Evolutionary conservation across 192 early-diverging fungal species (phyloP), one percentile per base, ranked within the genome.

Genomic region (Phycomyces nitens): DNA sequence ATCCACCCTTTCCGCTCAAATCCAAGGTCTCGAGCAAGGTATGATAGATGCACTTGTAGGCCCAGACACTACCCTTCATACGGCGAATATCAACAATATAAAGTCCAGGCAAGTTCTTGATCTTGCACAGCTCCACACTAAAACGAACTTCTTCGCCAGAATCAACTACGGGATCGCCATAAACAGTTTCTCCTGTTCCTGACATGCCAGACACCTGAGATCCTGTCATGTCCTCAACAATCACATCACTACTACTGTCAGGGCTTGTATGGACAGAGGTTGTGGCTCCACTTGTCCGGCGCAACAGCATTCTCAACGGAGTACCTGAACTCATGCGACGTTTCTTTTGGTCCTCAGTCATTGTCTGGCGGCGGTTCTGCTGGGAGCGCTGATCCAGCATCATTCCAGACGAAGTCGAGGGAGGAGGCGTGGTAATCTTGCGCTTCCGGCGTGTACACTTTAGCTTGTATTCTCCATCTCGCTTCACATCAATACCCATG

Each of bases 81-180:
- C 90, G 81, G 16, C 84, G 81, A 44, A 92, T 76, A 61, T 88
- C 86, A 38, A 92, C 90, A 53, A 88, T 89, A 56, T 87, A 89
- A 26, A 92, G 69, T 38, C 84, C 84, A 66, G 82, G 84, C 42
- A 98, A 69, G 65, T 96, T 95, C 80, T 93, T 92, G 73, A 98
- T 90, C 66, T 84, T 84, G 73, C 94, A 93, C 38, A 98, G 68
- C 81, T 95, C 93, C 22, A 98, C 86, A 15, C 86, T 83, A 74
- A 96, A 88, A 38, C 88, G 86, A 21, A 98, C 84, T 76, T 96
- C 94, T 23, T 90, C 93, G 21, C 88, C 87, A 10, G 76, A 74
- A 65, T 86, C 85, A 26, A 82, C 65, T 1, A 65, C 22, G 16
- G 76, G 71, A 50, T 86, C 82, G 1, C 84, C 84, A 43, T 86